phyloP scores from a whole-genome alignment of 2,329 filamentous ascomycete genomes.

The Ciborinia camelliae region DNA sequence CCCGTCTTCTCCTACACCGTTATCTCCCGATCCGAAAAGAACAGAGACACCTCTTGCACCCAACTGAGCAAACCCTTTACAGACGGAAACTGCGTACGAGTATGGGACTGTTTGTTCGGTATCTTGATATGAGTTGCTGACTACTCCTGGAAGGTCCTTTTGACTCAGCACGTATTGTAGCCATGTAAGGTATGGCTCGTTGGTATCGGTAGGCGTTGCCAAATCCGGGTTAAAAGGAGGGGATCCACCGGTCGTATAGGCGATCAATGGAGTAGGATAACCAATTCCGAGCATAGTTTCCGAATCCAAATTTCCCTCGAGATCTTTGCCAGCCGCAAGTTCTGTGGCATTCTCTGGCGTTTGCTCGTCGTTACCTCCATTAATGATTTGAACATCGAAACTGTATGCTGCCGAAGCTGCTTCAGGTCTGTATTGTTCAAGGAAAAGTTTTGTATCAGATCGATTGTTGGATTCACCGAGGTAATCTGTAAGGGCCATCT shows the following conservation, averaged over 20 bases:
- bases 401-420: slow-evolving; percentile 20
- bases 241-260: slow-evolving; percentile 53
- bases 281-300: slow-evolving; percentile 52
- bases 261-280: slow-evolving; percentile 51
- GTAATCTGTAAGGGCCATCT: slow-evolving; percentile 30
- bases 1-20: slow-evolving; percentile 43
- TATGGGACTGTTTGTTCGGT: slow-evolving; percentile 53
- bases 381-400: slow-evolving; percentile 19
- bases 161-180: slow-evolving; percentile 50
- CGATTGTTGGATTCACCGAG: slow-evolving; percentile 30
- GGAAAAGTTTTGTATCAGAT: slow-evolving; percentile 29
- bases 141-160: slow-evolving; percentile 48
- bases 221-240: slow-evolving; percentile 51
- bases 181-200: slow-evolving; percentile 58
- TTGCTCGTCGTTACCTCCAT: slow-evolving; percentile 22
- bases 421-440: slow-evolving; percentile 27
- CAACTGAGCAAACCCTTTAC: slow-evolving; percentile 51
- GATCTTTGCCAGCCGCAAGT: slow-evolving; percentile 21
- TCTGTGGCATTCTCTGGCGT: slow-evolving; percentile 21
- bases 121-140: slow-evolving; percentile 56
- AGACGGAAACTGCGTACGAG: slow-evolving; percentile 51
- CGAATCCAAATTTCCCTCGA: slow-evolving; percentile 56
- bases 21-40: slow-evolving; percentile 51
- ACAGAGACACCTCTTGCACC: slow-evolving; percentile 51
- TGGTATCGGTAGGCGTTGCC: slow-evolving; percentile 24